Evolutionary conservation across 2,329 filamentous ascomycete species (phyloP), one percentile per base, ranked within the genome.

Genomic region (Lecanicillium sp.): DNA sequence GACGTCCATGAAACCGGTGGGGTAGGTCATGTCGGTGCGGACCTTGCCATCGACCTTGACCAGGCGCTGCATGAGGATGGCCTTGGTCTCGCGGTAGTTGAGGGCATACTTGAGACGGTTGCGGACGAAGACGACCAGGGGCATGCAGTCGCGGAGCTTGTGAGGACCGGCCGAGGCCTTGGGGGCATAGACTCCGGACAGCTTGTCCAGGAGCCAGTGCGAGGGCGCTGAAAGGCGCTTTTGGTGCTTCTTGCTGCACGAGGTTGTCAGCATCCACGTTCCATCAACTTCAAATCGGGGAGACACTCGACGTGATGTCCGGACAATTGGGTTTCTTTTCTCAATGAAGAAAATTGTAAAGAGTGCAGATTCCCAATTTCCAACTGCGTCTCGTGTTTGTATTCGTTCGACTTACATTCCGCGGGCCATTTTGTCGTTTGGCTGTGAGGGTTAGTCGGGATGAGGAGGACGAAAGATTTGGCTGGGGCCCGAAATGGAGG

Each of bases 11-110:
- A 94, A 96, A 61, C 92, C 92, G 55, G 92, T 77, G 58, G 92
- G 92, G 84, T 86, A 98, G 74, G 89, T 98, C 61, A 79, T 75
- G 74, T 98, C 92, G 71, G 92, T 98, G 76, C 92, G 90, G 74
- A 98, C 88, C 80, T 98, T 98, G 79, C 83, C 84, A 68, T 98
- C 92, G 64, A 98, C 92, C 84, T 97, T 96, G 85, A 98, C 80
- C 59, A 97, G 84, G 68, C 92, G 90, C 82, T 98, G 92, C 89
- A 95, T 95, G 68, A 97, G 77, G 74, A 98, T 97, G 59, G 89
- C 77, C 74, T 87, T 92, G 74, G 83, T 87, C 83, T 98, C 92
- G 68, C 90, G 92, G 69, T 80, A 83, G 80, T 98, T 98, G 71
- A 98, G 84, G 56, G 92, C 92, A 79, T 98, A 98, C 87, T 98